Conservation (phyloP, 1,284 basidiomycete genomes). For the Papiliotrema nemorosa region DNA sequence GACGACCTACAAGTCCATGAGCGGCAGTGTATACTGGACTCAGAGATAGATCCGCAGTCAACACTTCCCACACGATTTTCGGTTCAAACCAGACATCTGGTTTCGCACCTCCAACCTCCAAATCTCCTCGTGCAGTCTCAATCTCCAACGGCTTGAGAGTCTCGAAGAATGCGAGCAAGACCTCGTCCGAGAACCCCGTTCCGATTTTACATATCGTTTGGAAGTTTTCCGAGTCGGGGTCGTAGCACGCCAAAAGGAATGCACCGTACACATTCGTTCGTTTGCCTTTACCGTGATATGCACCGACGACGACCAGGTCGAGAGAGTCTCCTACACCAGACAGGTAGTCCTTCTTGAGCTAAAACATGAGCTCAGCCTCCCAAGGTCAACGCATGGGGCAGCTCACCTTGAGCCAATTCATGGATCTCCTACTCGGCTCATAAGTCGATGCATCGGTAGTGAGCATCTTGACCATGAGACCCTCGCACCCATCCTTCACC, state of each 20-base stretch:
- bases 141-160: slow-evolving; percentile 71
- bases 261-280: slow-evolving; percentile 95
- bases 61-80: slow-evolving; percentile 94
- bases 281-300: slow-evolving; percentile 96
- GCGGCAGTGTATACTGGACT: slow-evolving; percentile 97
- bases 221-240: slow-evolving; percentile 82
- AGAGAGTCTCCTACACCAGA: slow-evolving; percentile 97
- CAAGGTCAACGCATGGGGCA: not conserved
- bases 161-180: slow-evolving; percentile 77
- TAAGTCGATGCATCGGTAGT: slow-evolving; percentile 87
- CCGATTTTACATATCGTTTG: slow-evolving; percentile 99
- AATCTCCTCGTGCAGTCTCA: slow-evolving; percentile 64
- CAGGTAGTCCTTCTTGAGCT: slow-evolving; percentile 97
- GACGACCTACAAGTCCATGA: slow-evolving; percentile 74
- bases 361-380: slow-evolving; percentile 8
- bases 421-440: slow-evolving; percentile 87
- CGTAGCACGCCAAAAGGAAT: slow-evolving; percentile 91
- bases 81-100: slow-evolving; percentile 95
- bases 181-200: slow-evolving; percentile 94
- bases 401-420: slow-evolving; percentile 95
- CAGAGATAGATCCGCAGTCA: slow-evolving; percentile 93
- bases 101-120: slow-evolving; percentile 84
- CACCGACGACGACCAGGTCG: slow-evolving; percentile 94
- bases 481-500: slow-evolving; percentile 97
- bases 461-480: slow-evolving; percentile 99